Evolutionary conservation across 169 alveolate genomes (phyloP).

Genomic region (Babesia gibsoni): DNA sequence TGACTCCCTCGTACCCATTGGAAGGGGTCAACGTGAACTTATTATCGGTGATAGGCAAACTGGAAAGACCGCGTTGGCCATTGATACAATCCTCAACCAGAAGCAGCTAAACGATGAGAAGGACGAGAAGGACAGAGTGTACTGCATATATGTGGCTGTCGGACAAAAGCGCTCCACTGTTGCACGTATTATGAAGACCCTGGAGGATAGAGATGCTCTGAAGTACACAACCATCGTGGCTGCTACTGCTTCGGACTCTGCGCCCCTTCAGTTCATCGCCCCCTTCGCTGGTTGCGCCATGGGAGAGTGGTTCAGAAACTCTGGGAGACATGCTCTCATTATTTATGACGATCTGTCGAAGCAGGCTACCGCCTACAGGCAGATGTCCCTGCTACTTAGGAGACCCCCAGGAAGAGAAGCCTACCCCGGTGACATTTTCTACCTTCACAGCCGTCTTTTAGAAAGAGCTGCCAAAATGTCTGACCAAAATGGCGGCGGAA

Average conservation of each 20-base stretch:
- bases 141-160: slow-evolving; percentile 97
- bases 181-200: slow-evolving; percentile 86
- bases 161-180: slow-evolving; percentile 97
- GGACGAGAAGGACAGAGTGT: slow-evolving; percentile 85
- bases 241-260: slow-evolving; percentile 99
- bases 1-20: slow-evolving; percentile 97
- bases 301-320: slow-evolving; percentile 98
- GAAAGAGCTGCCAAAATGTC: slow-evolving; percentile 97
- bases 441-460: slow-evolving; percentile 93
- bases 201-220: slow-evolving; percentile 87
- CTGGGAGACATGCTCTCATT: slow-evolving; percentile 93
- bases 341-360: slow-evolving; percentile 96
- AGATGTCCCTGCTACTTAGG: slow-evolving; percentile 91
- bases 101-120: slow-evolving; percentile 75
- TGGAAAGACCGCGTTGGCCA: slow-evolving; percentile 97
- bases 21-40: slow-evolving; percentile 98
- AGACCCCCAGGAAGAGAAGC: slow-evolving; percentile 97
- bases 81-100: slow-evolving; percentile 94
- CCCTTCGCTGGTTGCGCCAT: slow-evolving; percentile 98
- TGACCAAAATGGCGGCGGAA: slow-evolving; percentile 92
- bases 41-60: slow-evolving; percentile 98
- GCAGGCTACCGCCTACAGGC: slow-evolving; percentile 98
- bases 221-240: slow-evolving; percentile 94
- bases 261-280: slow-evolving; percentile 97
- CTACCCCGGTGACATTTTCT: slow-evolving; percentile 96